Conservation (phyloP, 371 early-diverging fungal genomes). For the Umbelopsis sp. region DNA sequence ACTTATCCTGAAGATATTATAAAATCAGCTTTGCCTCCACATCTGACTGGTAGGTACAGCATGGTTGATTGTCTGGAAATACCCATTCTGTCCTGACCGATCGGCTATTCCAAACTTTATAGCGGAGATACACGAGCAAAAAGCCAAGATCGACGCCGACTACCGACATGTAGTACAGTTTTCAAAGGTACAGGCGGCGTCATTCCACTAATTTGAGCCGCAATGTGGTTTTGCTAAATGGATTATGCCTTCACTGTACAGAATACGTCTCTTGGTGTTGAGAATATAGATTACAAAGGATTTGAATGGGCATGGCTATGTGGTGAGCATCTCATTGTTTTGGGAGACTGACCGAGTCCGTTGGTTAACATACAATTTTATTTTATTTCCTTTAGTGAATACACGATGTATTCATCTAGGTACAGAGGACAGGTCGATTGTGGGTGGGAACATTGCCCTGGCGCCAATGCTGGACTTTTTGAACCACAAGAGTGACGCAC, state of each 20-base stretch:
- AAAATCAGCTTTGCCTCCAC: constrained; percentile 44
- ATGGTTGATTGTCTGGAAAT: not conserved
- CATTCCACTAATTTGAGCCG: not conserved
- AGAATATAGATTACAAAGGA: constrained; percentile 42
- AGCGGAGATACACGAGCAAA: constrained; percentile 53
- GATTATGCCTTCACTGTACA: not conserved
- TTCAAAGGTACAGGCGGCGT: constrained; percentile 33
- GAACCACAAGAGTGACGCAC: constrained; percentile 63
- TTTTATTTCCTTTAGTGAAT: constrained; percentile 49
- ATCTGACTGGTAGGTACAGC: constrained; percentile 36
- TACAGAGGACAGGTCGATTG: constrained; percentile 42
- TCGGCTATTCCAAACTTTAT: not conserved
- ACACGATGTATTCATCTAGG: constrained; percentile 66
- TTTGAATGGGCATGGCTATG: constrained; percentile 69
- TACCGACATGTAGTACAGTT: constrained; percentile 43
- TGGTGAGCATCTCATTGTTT: constrained; percentile 35
- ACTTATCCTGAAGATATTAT: constrained; percentile 44
- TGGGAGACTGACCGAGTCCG: not conserved
- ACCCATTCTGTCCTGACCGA: not conserved
- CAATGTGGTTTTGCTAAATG: not conserved
- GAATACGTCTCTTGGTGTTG: constrained; percentile 23
- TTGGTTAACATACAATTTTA: not conserved
- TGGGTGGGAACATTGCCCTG: constrained; percentile 57
- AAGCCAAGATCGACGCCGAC: constrained; percentile 47
- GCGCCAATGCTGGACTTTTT: constrained; percentile 68